These are phyloP conservation scores for Purpureocillium takamizusanense DNA, from an alignment of 2,329 filamentous ascomycete species.

Conservation along the genomic window DNA sequence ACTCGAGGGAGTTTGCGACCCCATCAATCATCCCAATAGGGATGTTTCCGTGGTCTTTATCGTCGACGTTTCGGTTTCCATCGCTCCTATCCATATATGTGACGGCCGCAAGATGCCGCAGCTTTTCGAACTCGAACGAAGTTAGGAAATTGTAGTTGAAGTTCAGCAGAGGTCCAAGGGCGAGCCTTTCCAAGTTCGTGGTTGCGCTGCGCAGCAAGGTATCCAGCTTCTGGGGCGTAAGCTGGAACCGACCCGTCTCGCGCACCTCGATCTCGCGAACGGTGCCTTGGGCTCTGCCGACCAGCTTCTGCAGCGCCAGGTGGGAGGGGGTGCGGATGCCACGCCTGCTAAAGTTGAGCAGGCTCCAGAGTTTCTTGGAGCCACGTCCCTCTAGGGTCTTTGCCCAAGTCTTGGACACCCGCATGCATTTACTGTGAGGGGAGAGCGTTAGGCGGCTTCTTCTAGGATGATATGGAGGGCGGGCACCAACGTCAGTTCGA, in stretches of 20 bases:
- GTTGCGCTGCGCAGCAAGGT: constrained; percentile 14
- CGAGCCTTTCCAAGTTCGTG: constrained; percentile 16
- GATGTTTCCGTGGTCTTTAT: constrained; percentile 1
- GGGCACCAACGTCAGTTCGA: constrained; percentile 17
- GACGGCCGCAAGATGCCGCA: constrained; percentile 3
- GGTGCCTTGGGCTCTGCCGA: constrained; percentile 20
- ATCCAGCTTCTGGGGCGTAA: constrained; percentile 19
- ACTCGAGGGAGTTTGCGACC: constrained; percentile 9
- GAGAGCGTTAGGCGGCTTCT: constrained; percentile 1
- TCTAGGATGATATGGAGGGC: not conserved
- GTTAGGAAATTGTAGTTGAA: constrained; percentile 3
- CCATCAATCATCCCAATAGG: constrained; percentile 8
- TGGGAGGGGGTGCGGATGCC: not conserved
- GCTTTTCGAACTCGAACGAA: constrained; percentile 4
- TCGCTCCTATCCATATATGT: constrained; percentile 5
- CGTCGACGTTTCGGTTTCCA: constrained; percentile 4
- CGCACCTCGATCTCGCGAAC: constrained; percentile 18
- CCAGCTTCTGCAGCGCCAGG: constrained; percentile 16
- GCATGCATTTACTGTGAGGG: constrained; percentile 17
- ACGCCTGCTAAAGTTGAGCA: constrained; percentile 15
- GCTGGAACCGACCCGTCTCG: constrained; percentile 14
- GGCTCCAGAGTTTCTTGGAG: constrained; percentile 20
- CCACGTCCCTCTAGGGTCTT: constrained; percentile 17
- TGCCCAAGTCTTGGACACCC: constrained; percentile 23
- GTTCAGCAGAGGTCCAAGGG: constrained; percentile 9